Base-by-base conservation (phyloP, 2,329 filamentous ascomycete genomes). In the Herpomyces periplanetae region DNA sequence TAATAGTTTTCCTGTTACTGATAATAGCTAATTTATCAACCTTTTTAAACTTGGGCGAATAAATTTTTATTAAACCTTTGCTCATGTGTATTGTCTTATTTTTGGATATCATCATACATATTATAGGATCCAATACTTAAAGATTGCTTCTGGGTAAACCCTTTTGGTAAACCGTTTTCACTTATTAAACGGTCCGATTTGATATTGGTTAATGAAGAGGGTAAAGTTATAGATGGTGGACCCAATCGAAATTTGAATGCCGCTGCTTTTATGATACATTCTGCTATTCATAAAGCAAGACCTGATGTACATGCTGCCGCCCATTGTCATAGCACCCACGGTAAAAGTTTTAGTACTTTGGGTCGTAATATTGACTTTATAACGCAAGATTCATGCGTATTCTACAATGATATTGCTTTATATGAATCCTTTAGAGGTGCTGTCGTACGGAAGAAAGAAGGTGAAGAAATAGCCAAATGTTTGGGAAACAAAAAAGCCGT, bases 141-240 rank as follows among this genome's bases (percentile, higher is more conserved):
- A 0, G 34, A 39, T 3, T 50, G 44, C 0, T 59, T 60, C 36
- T 60, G 54, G 56, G 51, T 63, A 3, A 62, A 62, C 26, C 57
- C 56, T 0, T 56, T 61, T 21, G 54, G 54, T 5, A 43, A 52
- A 2, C 44, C 51, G 2, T 62, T 59, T 35, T 49, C 47, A 4
- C 38, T 53, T 20, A 49, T 64, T 16, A 58, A 51, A 22, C 44
- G 47, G 0, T 57, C 51, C 0, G 56, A 65, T 26, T 42, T 66
- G n/a, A 61, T 65, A 20, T 50, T 48, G 8, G 57, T 65, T 2
- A 44, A 59, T 27, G 42, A 52, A 19, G 32, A 45, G 0, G 59
- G 59, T 2, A 37, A 51, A 10, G 45, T 64, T 10, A 47, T 65
- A 13, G 57, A 52, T 5, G 57, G 58, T 3, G 58, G 57, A 0